These are phyloP conservation scores for Prunus salicina DNA, from an alignment of 306 rosid genomes.

Conservation along the genomic window DNA sequence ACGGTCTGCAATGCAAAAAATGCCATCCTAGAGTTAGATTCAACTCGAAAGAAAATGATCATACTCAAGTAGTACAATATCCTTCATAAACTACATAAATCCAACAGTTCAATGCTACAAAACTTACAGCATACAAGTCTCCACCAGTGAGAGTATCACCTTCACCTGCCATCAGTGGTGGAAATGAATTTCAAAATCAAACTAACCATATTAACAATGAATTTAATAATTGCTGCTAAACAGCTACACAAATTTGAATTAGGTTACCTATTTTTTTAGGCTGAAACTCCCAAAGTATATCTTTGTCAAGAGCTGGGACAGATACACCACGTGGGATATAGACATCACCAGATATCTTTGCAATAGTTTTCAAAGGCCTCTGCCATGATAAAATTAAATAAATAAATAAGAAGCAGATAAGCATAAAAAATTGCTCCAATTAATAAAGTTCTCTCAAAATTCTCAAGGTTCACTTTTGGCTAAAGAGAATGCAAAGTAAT, in stretches of 20 bases:
- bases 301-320: conserved; percentile 98
- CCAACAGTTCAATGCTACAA: conserved; percentile 13
- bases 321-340: conserved; percentile 98
- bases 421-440: not conserved
- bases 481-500: not conserved
- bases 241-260: not conserved
- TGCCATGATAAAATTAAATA: conserved; percentile 14
- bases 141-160: conserved; percentile 92
- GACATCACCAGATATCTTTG: conserved; percentile 91
- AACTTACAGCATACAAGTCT: conserved; percentile 95
- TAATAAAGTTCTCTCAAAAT: not conserved
- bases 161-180: conserved; percentile 60
- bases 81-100: conserved; percentile 5
- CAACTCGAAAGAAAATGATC: conserved; percentile 12
- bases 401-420: not conserved
- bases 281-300: conserved; percentile 88
- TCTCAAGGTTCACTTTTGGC: not conserved
- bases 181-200: conserved; percentile 18
- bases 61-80: not conserved
- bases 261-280: conserved; percentile 79
- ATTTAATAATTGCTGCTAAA: not conserved
- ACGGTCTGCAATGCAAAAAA: conserved; percentile 60
- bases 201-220: not conserved
- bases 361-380: conserved; percentile 99
- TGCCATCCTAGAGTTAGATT: conserved; percentile 19